These are phyloP conservation scores for Annulohypoxylon truncatum DNA, from an alignment of 2,329 filamentous ascomycete genomes.

Conservation along the genomic window DNA sequence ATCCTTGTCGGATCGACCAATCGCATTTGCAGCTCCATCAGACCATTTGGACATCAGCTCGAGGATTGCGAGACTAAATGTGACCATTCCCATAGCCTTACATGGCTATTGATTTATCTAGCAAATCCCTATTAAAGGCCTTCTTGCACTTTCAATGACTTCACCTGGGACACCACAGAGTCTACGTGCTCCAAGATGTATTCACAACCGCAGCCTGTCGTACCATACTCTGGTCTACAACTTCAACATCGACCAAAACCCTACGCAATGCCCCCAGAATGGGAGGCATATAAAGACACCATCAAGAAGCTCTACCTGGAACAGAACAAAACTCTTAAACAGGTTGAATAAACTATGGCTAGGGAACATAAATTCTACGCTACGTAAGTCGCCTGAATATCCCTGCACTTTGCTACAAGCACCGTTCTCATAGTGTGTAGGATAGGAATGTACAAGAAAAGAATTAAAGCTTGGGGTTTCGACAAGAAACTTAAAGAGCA, in stretches of 20 bases:
- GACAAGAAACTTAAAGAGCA: slow-evolving; percentile 57
- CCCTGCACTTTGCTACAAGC: not conserved
- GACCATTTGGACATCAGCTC: not conserved
- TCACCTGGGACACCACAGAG: not conserved
- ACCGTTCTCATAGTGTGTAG: slow-evolving; percentile 42
- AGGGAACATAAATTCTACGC: slow-evolving; percentile 54
- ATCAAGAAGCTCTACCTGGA: slow-evolving; percentile 56
- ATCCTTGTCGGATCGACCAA: not conserved
- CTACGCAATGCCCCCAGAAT: slow-evolving; percentile 43
- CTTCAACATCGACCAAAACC: slow-evolving; percentile 6
- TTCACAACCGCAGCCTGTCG: not conserved
- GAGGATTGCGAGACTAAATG: not conserved
- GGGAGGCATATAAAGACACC: slow-evolving; percentile 44
- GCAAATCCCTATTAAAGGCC: not conserved
- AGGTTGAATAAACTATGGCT: slow-evolving; percentile 56
- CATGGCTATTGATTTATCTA: not conserved
- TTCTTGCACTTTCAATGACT: not conserved
- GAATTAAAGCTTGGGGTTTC: slow-evolving; percentile 57
- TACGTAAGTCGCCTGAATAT: slow-evolving; percentile 50
- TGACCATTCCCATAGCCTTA: slow-evolving; percentile 1
- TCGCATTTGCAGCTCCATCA: slow-evolving; percentile 4
- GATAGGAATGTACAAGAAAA: slow-evolving; percentile 58
- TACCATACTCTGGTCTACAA: not conserved
- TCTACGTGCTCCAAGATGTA: slow-evolving; percentile 6
- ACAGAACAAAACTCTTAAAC: slow-evolving; percentile 55